These are phyloP conservation scores for Flaveria sonorensis DNA, from an alignment of 129 eudicot species.

Conservation along the genomic window DNA sequence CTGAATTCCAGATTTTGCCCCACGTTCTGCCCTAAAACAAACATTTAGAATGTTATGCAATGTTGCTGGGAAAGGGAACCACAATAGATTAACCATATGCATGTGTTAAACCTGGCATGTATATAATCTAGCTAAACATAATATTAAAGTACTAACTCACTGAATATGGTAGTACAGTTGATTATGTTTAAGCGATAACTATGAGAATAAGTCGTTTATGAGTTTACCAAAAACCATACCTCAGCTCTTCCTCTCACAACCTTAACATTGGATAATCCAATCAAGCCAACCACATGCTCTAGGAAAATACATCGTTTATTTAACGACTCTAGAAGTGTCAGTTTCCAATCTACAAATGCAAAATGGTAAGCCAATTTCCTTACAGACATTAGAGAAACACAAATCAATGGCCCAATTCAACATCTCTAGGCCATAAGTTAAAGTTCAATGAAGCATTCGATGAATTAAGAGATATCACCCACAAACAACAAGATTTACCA, in stretches of 20 bases:
- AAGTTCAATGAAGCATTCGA: constrained; percentile 1
- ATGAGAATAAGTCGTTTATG: background rate
- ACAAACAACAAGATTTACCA: constrained; percentile 39
- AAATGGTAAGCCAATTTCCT: background rate
- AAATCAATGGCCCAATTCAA: background rate
- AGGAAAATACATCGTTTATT: constrained; percentile 78
- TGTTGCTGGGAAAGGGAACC: constrained; percentile 1
- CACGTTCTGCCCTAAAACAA: constrained; percentile 64
- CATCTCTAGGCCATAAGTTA: background rate
- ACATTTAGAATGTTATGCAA: constrained; percentile 34
- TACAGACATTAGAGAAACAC: background rate
- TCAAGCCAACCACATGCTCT: constrained; percentile 63
- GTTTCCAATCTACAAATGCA: constrained; percentile 70
- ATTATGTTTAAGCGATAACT: background rate
- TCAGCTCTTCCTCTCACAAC: constrained; percentile 88
- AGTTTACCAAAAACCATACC: constrained; percentile 43
- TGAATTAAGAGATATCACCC: background rate
- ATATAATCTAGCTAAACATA: constrained; percentile 10
- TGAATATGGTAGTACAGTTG: background rate
- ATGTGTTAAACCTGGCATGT: constrained; percentile 2
- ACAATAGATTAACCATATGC: constrained; percentile 11
- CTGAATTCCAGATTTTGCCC: constrained; percentile 72
- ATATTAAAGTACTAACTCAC: constrained; percentile 2
- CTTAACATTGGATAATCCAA: constrained; percentile 76
- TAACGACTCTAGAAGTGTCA: constrained; percentile 79